Evolutionary conservation across 164 flowering plant genomes (phyloP), one percentile per base, ranked within the genome.

Genomic region (Berberis thunbergii): DNA sequence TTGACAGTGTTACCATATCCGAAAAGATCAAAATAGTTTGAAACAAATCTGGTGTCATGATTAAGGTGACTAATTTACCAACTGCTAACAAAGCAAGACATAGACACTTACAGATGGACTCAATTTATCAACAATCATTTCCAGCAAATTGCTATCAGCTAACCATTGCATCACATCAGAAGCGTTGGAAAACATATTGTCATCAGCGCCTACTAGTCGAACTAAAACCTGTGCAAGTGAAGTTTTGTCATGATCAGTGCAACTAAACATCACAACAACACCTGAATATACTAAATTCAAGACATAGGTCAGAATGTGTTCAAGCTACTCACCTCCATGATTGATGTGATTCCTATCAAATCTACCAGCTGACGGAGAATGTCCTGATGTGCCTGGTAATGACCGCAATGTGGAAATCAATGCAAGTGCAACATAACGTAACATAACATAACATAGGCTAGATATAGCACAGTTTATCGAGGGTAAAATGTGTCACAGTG

Each of bases 61-160:
- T 26, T 26, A 26, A 26, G 26, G 26, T 26, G 26, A 26, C 26
- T 26, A 26, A 26, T 26, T 26, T 26, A 26, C 26, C 26, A 26
- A 26, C 26, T 26, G 26, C 26, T 26, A 26, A 26, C 26, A 49
- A 48, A 45, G 59, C 44, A 52, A 41, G 69, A 63, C 12, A 49
- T 64, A 52, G 12, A 63, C 45, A 83, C 99, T 87, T 77, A 94
- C 99, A 58, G 87, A 78, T 70, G 95, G 84, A 64, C 71, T 83
- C 81, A 94, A 69, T 77, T 94, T 94, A 69, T 94, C 99, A 64
- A 87, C 96, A 61, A 94, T 88, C 97, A 94, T 94, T 76, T 94
- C 99, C 49, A 94, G 80, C 78, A 94, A 75, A 74, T 82, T 80
- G 79, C 93, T 89, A 62, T 87, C 88, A 61, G 96, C 87, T 76